Evolutionary conservation across 768 basidiomycete genomes (phyloP).

Genomic region (Podaxis carcinomalis): DNA sequence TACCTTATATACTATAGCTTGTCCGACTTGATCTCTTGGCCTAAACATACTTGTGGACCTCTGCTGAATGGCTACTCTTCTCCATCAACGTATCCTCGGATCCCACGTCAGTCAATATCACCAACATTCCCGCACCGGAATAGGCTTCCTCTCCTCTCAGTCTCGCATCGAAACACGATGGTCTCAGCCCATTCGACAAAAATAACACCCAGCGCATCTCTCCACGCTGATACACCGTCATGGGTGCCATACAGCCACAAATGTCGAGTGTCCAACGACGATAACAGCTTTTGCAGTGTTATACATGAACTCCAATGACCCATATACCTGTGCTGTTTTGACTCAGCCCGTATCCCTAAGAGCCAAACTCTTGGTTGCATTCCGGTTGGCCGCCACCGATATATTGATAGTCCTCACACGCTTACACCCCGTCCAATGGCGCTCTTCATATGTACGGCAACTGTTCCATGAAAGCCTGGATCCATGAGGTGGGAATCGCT

Average conservation of each 20-base stretch:
- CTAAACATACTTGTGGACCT: not conserved
- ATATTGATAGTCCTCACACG: not conserved
- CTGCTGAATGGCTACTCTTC: not conserved
- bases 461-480: not conserved
- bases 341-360: not conserved
- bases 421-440: not conserved
- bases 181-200: not conserved
- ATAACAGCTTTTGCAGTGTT: not conserved
- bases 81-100: not conserved
- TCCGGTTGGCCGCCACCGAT: not conserved
- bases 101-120: not conserved
- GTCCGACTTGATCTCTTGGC: not conserved
- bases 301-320: not conserved
- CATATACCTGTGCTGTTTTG: not conserved
- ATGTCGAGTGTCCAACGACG: not conserved
- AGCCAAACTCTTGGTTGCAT: not conserved
- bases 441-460: not conserved
- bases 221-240: not conserved
- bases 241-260: not conserved
- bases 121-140: not conserved
- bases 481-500: not conserved
- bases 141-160: not conserved
- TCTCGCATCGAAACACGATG: not conserved
- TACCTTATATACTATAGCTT: not conserved
- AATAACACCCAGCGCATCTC: not conserved